Base-by-base conservation (phyloP, 345 rosid species). In the Populus pruinosa region DNA sequence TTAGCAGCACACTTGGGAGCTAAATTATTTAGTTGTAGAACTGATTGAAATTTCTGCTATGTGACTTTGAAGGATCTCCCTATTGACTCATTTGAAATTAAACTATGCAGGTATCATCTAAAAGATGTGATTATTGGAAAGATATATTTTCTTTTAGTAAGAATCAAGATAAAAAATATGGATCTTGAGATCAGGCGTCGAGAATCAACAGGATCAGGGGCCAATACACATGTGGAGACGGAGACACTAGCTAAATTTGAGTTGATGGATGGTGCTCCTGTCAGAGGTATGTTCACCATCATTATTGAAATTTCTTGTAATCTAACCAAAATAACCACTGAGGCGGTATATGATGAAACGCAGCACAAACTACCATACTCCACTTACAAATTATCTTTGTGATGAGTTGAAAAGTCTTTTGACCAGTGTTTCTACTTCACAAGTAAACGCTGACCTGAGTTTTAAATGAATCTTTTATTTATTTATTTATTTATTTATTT, bases 221-320 rank as follows among this genome's bases (percentile, higher is more conserved):
- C 93, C 72, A 96, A 91, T 82, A 96, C 97, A 29, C 97, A 92
- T 80, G 99, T 96, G 17, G 99, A 96, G 89, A 94, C 99, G 29
- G 98, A 96, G 85, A 96, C 98, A 14, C 91, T 96, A 21, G 98
- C 98, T 12, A 96, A 96, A 84, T 96, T 90, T 69, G 99, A 94
- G 86, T 76, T 96, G 87, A 96, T 96, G 99, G 99, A 96, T 83
- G 99, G 99, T 69, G 98, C 97, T 84, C 97, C 99, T 0, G 98
- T 96, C 68, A 88, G 99, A 91, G 99, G 99, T 96, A 87, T 55
- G 79, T 63, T 55, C 23, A 39, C 4, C 71, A 21, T 39, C n/a
- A 50, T 21, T 55, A 25, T n/a, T 6, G 61, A 55, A 55, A 55
- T 55, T 55, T 20, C 61, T 53, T 20, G 23, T 20, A 53, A 53